Base-by-base conservation (phyloP, 2,329 filamentous ascomycete genomes). In the Diplodia seriata region DNA sequence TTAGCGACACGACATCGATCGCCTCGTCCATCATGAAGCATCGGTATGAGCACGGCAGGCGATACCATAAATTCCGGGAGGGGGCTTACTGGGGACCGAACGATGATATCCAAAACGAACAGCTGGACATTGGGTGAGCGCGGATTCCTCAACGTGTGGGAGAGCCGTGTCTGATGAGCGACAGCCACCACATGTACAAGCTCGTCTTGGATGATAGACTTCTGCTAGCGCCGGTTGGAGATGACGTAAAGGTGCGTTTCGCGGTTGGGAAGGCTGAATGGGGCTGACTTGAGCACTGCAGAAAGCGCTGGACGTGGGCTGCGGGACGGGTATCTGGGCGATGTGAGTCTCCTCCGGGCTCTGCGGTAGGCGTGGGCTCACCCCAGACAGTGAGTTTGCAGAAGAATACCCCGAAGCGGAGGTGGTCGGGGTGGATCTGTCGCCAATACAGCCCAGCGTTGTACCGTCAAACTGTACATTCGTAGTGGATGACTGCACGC, bases 371-470 rank as follows among this genome's bases (percentile, higher is more conserved):
- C 68, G 1, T 74, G 76, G 1, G n/a, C 57, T 62, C 7, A 68
- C 66, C 12, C 3, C 18, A 29, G 6, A 7, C 36, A 66, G 57
- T 14, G 57, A 62, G 7, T 62, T 62, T n/a, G 70, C 50, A 57
- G 73, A 74, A 59, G 53, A 69, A 18, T 67, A 78, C 67, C 78
- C 79, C 7, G 74, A 73, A 26, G 79, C 82, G 14, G 72, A 75
- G 36, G 78, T 86, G 43, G 79, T 79, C 5, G 84, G 83, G 47
- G 81, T 78, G 26, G 83, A 84, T 70, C 78, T 85, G 50, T 82
- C 80, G 0, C 82, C 83, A 31, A 81, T 36, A n/a, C 66, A 68
- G 33, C 66, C 54, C 8, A 74, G 74, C 67, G 81, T 80, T 76
- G 79, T 84, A 0, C 82, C 82, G 0, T 78, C 81, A 4, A 84